Base-by-base conservation (phyloP, 2,329 filamentous ascomycete genomes). In the Cordyceps fumosorosea region DNA sequence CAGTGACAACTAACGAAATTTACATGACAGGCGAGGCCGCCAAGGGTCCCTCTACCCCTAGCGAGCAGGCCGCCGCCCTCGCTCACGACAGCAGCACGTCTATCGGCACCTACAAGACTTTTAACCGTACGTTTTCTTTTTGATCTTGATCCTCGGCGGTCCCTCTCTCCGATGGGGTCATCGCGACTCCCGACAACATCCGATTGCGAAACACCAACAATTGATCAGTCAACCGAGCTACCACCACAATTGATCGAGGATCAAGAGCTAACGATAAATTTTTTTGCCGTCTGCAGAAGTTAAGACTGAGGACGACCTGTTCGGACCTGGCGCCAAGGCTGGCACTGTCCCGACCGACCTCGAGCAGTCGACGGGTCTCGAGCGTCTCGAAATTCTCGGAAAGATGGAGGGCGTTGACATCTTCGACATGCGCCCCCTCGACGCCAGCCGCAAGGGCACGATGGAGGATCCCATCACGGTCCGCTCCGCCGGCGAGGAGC, bases 391-490 rank as follows among this genome's bases (percentile, higher is more conserved):
- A 81, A 95, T 99, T 73, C 84, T 99, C 76, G 95, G 95, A 80
- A 99, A 99, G 87, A 96, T 98, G 89, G 91, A 98, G 84, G 93
- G 95, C 69, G 82, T 97, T 72, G 95, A 99, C 75, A 83, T 98
- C 76, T 99, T 99, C 82, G 93, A 99, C 81, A 96, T 98, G 95
- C 89, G 87, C 78, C 95, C 95, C 66, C 86, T 99, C 71, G 95
- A 98, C 77, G 84, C 93, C 67, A 95, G 89, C 77, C 88, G 95
- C 74, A 85, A 85, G 78, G 93, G 93, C 90, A 98, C 95, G 64
- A 77, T 96, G 73, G 84, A 96, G 67, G 82, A 97, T 80, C 95
- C 95, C 70, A 96, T 99, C 75, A 73, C 89, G 62, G 92, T 99
- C 77, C 89, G 89, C 80, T 93, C 92, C 67, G 92, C 89, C 69